Evolutionary conservation across 768 basidiomycete species (phyloP).

Genomic region (Russula earlei): DNA sequence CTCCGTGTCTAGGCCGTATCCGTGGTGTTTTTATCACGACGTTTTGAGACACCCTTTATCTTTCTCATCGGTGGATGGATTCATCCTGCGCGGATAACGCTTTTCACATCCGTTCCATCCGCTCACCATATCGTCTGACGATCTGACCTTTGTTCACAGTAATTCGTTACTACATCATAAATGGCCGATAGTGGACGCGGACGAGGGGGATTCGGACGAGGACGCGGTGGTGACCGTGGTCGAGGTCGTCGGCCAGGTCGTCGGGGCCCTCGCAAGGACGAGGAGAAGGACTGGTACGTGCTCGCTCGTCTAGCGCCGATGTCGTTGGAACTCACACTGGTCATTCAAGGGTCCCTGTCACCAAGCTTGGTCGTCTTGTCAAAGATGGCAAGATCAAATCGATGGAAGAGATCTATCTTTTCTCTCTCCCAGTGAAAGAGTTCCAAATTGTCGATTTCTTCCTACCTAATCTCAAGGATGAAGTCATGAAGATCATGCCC

Average conservation of each 20-base stretch:
- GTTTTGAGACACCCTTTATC: background rate
- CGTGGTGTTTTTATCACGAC: background rate
- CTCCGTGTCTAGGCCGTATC: background rate
- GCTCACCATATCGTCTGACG: background rate
- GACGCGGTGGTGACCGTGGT: conserved; percentile 57
- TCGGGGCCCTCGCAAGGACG: conserved; percentile 96
- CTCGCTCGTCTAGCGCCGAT: background rate
- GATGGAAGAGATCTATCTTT: conserved; percentile 99
- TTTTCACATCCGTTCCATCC: background rate
- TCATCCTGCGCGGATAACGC: conserved; percentile 2
- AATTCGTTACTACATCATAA: conserved; percentile 22
- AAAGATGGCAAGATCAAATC: conserved; percentile 99
- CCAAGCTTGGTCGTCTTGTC: conserved; percentile 97
- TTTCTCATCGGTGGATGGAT: conserved; percentile 10
- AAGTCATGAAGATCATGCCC: conserved; percentile 99
- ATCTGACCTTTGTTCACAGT: conserved; percentile 20
- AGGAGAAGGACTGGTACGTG: conserved; percentile 97
- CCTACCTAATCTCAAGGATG: conserved; percentile 98
- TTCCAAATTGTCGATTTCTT: conserved; percentile 99
- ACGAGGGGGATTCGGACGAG: conserved; percentile 86
- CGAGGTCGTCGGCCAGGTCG: conserved; percentile 72
- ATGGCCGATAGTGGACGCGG: conserved; percentile 90
- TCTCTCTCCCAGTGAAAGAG: conserved; percentile 99
- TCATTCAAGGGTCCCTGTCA: conserved; percentile 78
- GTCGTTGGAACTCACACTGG: conserved; percentile 6